These are phyloP conservation scores for Lachnellula arida DNA, from an alignment of 2,329 filamentous ascomycete genomes.

Conservation along the genomic window DNA sequence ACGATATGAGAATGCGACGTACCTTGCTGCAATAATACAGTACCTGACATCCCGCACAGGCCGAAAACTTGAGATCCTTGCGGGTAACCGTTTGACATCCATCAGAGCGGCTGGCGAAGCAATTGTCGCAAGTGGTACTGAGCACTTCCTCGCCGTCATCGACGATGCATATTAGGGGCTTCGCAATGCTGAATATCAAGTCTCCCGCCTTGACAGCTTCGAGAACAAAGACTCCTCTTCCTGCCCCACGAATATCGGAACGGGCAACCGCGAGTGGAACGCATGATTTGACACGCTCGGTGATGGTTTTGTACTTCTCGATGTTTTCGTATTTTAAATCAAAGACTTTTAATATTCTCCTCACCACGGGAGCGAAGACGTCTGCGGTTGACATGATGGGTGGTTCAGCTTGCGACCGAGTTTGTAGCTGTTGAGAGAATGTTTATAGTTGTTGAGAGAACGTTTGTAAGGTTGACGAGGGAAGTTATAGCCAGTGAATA, in stretches of 20 bases:
- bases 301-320: neutral
- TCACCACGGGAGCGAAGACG: too few relatives aligned
- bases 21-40: neutral
- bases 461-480: too few relatives aligned
- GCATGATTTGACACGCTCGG: neutral
- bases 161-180: constrained; percentile 2
- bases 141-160: neutral
- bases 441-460: too few relatives aligned
- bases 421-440: too few relatives aligned
- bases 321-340: too few relatives aligned
- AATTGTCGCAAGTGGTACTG: neutral
- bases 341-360: too few relatives aligned
- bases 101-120: neutral
- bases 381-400: too few relatives aligned
- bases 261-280: neutral
- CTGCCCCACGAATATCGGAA: constrained; percentile 3
- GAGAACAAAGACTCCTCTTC: constrained; percentile 1
- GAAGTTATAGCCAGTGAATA: too few relatives aligned
- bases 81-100: neutral
- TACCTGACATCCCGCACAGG: neutral
- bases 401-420: too few relatives aligned
- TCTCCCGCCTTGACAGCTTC: neutral
- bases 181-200: constrained; percentile 1
- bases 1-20: too few relatives aligned
- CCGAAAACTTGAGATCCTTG: neutral